phyloP scores from a whole-genome alignment of 768 basidiomycete genomes.

The Holtermanniella nyarrowii region DNA sequence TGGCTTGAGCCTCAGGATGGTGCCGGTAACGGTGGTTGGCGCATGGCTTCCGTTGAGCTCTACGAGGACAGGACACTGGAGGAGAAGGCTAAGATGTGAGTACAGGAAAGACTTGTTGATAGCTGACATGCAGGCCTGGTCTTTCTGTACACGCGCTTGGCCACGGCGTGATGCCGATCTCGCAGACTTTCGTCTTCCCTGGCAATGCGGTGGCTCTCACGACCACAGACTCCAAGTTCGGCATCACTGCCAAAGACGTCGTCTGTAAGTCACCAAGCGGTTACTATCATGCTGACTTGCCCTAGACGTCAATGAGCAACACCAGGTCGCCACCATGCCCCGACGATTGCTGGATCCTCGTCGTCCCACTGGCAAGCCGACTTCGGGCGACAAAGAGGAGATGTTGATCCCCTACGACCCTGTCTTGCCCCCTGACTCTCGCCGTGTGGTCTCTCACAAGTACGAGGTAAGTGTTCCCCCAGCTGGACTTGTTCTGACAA shows the following conservation, averaged over 20 bases:
- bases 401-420: conserved; percentile 77
- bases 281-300: conserved; percentile 1
- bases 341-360: conserved; percentile 70
- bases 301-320: conserved; percentile 63
- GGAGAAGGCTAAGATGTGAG: conserved; percentile 63
- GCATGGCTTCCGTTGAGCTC: conserved; percentile 72
- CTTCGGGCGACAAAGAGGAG: conserved; percentile 71
- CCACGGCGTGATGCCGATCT: conserved; percentile 50
- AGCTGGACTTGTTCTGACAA: not conserved
- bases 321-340: conserved; percentile 65
- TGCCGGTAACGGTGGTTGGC: conserved; percentile 53
- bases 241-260: conserved; percentile 75
- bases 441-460: conserved; percentile 50
- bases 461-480: conserved; percentile 46
- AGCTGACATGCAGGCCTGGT: conserved; percentile 45
- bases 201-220: conserved; percentile 58
- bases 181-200: conserved; percentile 63
- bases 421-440: conserved; percentile 59
- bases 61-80: conserved; percentile 66
- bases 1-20: conserved; percentile 53
- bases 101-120: not conserved
- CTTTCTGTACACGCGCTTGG: conserved; percentile 51
- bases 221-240: conserved; percentile 74
- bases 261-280: conserved; percentile 52
- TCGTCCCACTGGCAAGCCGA: conserved; percentile 64